Conservation (phyloP, 2,329 filamentous ascomycete genomes). For the Clarireedia monteithiana region DNA sequence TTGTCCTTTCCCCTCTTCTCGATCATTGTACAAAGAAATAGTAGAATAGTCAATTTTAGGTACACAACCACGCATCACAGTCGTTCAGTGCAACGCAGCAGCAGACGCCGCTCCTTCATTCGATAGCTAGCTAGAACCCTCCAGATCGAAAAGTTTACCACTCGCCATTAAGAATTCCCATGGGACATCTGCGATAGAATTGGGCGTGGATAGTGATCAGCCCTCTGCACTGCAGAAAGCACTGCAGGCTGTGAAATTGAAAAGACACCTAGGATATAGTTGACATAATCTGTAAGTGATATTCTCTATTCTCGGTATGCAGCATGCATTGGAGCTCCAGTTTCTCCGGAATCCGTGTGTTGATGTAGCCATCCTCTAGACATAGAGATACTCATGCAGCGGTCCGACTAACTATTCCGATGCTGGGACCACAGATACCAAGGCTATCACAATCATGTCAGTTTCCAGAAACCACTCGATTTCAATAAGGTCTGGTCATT, state of each 20-base stretch:
- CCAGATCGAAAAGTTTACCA: constrained; percentile 11
- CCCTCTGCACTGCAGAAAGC: constrained; percentile 28
- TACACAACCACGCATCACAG: constrained; percentile 19
- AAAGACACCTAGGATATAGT: constrained; percentile 20
- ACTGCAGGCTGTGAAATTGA: constrained; percentile 24
- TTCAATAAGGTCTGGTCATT: constrained; percentile 50
- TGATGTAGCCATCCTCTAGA: constrained; percentile 20
- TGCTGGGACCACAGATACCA: constrained; percentile 12
- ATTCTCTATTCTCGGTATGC: constrained; percentile 12
- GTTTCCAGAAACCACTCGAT: constrained; percentile 49
- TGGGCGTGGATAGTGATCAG: constrained; percentile 29
- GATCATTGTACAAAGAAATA: constrained; percentile 17
- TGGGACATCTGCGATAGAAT: constrained; percentile 27
- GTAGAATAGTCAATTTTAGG: constrained; percentile 4
- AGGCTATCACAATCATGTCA: constrained; percentile 27
- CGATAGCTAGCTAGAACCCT: constrained; percentile 12
- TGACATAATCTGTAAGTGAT: constrained; percentile 23
- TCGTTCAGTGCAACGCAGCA: constrained; percentile 18
- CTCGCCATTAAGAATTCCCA: constrained; percentile 24
- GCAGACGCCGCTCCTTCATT: constrained; percentile 11
- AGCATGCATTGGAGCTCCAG: constrained; percentile 16
- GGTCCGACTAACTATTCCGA: constrained; percentile 25
- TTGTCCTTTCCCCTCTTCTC: constrained; percentile 16
- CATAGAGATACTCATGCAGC: constrained; percentile 20
- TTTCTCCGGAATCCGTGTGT: constrained; percentile 12